These are phyloP conservation scores for Melampsora larici-populina DNA, from an alignment of 1,284 basidiomycete species.

Conservation along the genomic window DNA sequence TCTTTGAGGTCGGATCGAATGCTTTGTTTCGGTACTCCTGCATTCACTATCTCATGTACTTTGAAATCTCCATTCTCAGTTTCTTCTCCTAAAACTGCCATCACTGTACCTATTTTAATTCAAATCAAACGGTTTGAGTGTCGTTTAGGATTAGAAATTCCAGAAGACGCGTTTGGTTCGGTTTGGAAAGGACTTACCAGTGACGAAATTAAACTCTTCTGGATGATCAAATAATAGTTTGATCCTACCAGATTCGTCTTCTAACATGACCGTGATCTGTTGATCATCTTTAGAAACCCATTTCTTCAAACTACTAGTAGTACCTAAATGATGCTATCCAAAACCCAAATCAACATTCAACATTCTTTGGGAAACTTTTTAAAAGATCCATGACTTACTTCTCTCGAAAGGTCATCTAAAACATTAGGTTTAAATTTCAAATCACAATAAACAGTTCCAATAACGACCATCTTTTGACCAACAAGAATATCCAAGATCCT, in stretches of 20 bases:
- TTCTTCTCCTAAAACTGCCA: constrained; percentile 22
- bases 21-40: not conserved
- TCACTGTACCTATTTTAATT: constrained; percentile 12
- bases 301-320: constrained; percentile 12
- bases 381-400: no score
- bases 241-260: constrained; percentile 35
- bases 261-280: constrained; percentile 29
- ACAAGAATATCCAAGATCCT: constrained; percentile 25
- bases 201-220: constrained; percentile 15
- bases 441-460: constrained; percentile 34
- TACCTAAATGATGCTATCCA: constrained; percentile 23
- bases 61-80: constrained; percentile 32
- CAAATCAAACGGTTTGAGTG: not conserved
- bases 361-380: no score
- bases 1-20: not conserved
- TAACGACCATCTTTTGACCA: not conserved
- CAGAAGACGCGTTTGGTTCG: no score
- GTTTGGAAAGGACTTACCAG: no score
- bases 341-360: not conserved
- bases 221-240: constrained; percentile 7
- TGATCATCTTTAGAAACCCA: constrained; percentile 15
- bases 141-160: not conserved
- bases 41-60: constrained; percentile 17
- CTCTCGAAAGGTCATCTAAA: constrained; percentile 29
- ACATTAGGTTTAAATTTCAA: constrained; percentile 39